Evolutionary conservation across 495 filamentous ascomycete genomes (phyloP).

Genomic region (Lasiosphaeria hispida): DNA sequence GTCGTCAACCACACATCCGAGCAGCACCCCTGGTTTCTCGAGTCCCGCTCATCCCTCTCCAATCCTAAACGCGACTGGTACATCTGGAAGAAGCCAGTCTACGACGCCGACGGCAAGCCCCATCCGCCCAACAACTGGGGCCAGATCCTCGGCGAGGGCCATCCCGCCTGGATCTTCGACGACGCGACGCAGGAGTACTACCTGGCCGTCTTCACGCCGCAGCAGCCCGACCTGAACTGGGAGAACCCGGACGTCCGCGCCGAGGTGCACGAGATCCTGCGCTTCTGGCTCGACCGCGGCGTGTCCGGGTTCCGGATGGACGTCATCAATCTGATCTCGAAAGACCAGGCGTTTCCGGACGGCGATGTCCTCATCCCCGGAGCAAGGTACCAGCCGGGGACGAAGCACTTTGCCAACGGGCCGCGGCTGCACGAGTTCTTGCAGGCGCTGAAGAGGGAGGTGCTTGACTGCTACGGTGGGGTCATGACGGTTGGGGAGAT

Average conservation of each 20-base stretch:
- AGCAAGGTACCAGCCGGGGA: conserved; percentile 38
- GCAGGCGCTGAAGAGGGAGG: conserved; percentile 39
- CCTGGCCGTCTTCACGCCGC: conserved; percentile 58
- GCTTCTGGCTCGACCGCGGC: conserved; percentile 65
- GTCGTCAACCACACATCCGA: conserved; percentile 73
- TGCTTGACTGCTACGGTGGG: not conserved
- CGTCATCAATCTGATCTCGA: conserved; percentile 64
- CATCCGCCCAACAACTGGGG: conserved; percentile 68
- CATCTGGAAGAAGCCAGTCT: conserved; percentile 59
- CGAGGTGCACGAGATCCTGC: conserved; percentile 60
- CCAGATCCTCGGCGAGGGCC: conserved; percentile 36
- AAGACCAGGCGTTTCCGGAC: conserved; percentile 56
- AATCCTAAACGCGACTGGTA: conserved; percentile 64
- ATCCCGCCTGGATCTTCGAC: conserved; percentile 60
- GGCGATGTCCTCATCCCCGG: conserved; percentile 48
- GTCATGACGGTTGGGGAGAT: conserved; percentile 11
- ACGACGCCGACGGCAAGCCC: conserved; percentile 52
- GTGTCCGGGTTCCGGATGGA: conserved; percentile 68
- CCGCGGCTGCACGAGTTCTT: conserved; percentile 62
- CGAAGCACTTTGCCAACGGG: conserved; percentile 57
- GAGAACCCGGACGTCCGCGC: conserved; percentile 57
- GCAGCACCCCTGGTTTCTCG: conserved; percentile 67
- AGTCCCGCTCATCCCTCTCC: conserved; percentile 56
- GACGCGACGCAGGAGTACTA: conserved; percentile 62
- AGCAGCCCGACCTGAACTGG: conserved; percentile 71